phyloP scores from a whole-genome alignment of 2,329 filamentous ascomycete species.

The Ilyonectria mors-panacis region DNA sequence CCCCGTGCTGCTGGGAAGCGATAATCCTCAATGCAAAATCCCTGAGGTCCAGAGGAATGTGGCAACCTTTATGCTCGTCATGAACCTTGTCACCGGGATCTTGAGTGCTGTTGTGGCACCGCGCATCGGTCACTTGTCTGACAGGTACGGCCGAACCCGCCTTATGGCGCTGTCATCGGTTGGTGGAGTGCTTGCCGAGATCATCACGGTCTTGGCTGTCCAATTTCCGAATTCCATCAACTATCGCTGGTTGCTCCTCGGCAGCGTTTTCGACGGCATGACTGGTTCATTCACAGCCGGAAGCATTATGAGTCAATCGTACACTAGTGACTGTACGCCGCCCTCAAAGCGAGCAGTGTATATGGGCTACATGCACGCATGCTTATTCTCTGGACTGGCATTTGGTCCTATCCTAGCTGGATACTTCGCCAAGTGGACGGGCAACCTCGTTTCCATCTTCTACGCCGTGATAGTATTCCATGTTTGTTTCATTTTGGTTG shows the following conservation, averaged over 20 bases:
- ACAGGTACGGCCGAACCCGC: constrained; percentile 84
- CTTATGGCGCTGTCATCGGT: constrained; percentile 81
- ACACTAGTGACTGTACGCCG: constrained; percentile 89
- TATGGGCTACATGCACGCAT: constrained; percentile 92
- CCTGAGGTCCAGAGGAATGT: constrained; percentile 84
- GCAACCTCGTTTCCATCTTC: constrained; percentile 85
- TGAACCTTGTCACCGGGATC: constrained; percentile 81
- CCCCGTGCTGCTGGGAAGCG: constrained; percentile 76
- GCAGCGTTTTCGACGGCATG: constrained; percentile 84
- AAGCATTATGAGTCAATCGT: constrained; percentile 83
- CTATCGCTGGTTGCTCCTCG: constrained; percentile 85
- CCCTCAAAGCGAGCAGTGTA: constrained; percentile 84
- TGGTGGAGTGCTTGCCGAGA: constrained; percentile 82
- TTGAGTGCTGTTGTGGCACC: constrained; percentile 87
- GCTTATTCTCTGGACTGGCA: constrained; percentile 90
- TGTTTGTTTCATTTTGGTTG: constrained; percentile 78
- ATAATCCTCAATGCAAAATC: constrained; percentile 85
- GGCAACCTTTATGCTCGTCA: constrained; percentile 83
- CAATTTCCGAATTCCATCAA: constrained; percentile 80
- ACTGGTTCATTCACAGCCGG: constrained; percentile 91
- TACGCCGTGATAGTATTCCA: constrained; percentile 85
- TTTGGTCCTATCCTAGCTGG: constrained; percentile 87
- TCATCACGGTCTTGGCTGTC: constrained; percentile 84
- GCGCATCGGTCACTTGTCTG: constrained; percentile 86
- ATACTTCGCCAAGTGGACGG: constrained; percentile 82